phyloP scores from a whole-genome alignment of 441 rosid genomes.

The Isatis lusitanica region DNA sequence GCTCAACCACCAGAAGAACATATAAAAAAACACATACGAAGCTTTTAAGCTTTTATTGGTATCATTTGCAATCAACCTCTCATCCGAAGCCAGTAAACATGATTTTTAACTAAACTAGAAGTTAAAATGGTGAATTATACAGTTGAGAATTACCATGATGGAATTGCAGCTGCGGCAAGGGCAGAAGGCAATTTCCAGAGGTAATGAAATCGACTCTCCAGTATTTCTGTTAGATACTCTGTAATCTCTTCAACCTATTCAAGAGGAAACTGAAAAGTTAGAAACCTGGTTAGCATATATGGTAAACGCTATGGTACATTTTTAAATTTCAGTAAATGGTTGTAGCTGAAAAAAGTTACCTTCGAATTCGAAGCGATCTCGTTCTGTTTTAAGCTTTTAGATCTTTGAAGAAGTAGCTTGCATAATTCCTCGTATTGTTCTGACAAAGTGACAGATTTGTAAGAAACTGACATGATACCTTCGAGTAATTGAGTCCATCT shows the following conservation, averaged over 20 bases:
- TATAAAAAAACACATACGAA: background rate
- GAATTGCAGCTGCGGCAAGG: conserved; percentile 66
- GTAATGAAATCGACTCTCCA: conserved; percentile 46
- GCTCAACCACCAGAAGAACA: background rate
- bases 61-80: background rate
- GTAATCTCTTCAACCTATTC: conserved; percentile 62
- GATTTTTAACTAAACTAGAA: background rate
- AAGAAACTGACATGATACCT: conserved; percentile 57
- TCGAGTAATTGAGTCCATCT: conserved; percentile 63
- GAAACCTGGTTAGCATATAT: conserved; percentile 14
- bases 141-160: conserved; percentile 55
- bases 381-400: conserved; percentile 36
- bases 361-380: conserved; percentile 44
- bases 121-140: background rate
- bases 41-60: background rate
- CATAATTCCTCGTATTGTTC: conserved; percentile 59
- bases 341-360: conserved; percentile 39
- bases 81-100: background rate
- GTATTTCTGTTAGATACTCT: conserved; percentile 47
- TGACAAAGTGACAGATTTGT: conserved; percentile 48
- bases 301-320: background rate
- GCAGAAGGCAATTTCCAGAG: conserved; percentile 65
- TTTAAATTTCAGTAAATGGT: background rate
- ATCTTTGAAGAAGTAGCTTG: conserved; percentile 48
- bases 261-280: background rate